These are phyloP conservation scores for Neofusicoccum sp. DNA, from an alignment of 2,329 filamentous ascomycete species.

Conservation along the genomic window DNA sequence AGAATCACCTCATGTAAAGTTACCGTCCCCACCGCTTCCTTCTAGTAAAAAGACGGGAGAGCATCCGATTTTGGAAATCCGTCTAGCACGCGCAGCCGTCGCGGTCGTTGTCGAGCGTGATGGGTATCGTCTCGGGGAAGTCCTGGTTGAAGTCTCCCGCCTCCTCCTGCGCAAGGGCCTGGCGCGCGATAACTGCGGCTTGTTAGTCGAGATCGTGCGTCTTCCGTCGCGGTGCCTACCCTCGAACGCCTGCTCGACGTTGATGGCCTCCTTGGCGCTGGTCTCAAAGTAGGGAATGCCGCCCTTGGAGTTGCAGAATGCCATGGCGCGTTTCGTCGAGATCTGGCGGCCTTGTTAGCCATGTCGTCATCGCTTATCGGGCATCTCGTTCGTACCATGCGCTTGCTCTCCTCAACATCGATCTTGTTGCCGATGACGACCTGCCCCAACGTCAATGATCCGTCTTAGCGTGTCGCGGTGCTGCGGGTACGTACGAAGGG, in stretches of 20 bases:
- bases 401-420: slow-evolving; percentile 95
- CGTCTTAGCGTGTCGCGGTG: not conserved
- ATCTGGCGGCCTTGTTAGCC: slow-evolving; percentile 55
- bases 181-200: slow-evolving; percentile 84
- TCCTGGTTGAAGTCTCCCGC: slow-evolving; percentile 96
- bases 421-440: slow-evolving; percentile 99
- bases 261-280: slow-evolving; percentile 96
- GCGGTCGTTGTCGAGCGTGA: slow-evolving; percentile 90
- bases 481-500: slow-evolving; percentile 76
- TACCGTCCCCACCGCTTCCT: slow-evolving; percentile 7
- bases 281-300: slow-evolving; percentile 99
- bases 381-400: slow-evolving; percentile 61
- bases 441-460: slow-evolving; percentile 45
- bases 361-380: not conserved
- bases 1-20: slow-evolving; percentile 25
- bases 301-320: slow-evolving; percentile 96
- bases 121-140: slow-evolving; percentile 97
- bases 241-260: slow-evolving; percentile 85
- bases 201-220: slow-evolving; percentile 31
- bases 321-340: slow-evolving; percentile 91
- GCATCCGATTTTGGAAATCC: not conserved
- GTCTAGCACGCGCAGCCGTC: slow-evolving; percentile 88
- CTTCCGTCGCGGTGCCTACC: slow-evolving; percentile 38
- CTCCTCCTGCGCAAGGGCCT: slow-evolving; percentile 93
- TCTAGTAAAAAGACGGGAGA: not conserved